These are phyloP conservation scores for Sporobolomyces phaffii DNA, from an alignment of 768 basidiomycete genomes.

Conservation along the genomic window DNA sequence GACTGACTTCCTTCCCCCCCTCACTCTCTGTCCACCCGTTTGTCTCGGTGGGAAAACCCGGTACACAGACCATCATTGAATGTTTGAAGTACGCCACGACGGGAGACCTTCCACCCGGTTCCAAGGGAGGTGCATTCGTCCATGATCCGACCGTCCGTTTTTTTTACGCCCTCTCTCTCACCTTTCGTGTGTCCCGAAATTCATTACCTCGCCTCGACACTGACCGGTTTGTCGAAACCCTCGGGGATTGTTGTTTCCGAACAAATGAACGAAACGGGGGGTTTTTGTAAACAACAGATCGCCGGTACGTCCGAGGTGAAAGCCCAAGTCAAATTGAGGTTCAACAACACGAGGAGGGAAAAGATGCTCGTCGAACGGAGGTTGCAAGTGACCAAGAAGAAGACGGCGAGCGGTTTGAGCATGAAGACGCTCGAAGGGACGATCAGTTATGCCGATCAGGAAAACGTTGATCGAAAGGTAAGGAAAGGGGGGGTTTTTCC, in stretches of 20 bases:
- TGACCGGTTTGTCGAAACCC: background rate
- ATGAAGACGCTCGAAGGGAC: slow-evolving; percentile 98
- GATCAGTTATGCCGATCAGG: slow-evolving; percentile 64
- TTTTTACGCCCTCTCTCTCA: background rate
- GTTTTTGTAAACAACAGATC: too few species aligned
- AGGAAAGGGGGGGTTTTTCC: too few species aligned
- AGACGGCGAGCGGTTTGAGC: slow-evolving; percentile 63
- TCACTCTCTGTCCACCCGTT: too few species aligned
- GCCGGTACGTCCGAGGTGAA: slow-evolving; percentile 99
- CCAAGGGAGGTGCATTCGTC: slow-evolving; percentile 95
- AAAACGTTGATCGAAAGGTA: slow-evolving; percentile 69
- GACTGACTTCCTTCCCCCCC: background rate
- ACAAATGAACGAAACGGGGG: too few species aligned
- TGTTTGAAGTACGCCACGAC: slow-evolving; percentile 99
- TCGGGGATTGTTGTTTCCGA: background rate
- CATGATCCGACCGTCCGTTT: slow-evolving; percentile 66
- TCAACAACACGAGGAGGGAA: slow-evolving; percentile 78
- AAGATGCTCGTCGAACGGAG: slow-evolving; percentile 87
- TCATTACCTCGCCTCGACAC: background rate
- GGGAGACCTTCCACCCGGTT: slow-evolving; percentile 93
- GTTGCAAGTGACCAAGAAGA: slow-evolving; percentile 86
- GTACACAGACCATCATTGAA: slow-evolving; percentile 90
- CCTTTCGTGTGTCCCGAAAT: background rate
- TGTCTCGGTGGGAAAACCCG: too few species aligned
- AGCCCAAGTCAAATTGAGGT: slow-evolving; percentile 92